Evolutionary conservation across 108 stramenopile species (phyloP).

Genomic region (Nitzschia sp.): DNA sequence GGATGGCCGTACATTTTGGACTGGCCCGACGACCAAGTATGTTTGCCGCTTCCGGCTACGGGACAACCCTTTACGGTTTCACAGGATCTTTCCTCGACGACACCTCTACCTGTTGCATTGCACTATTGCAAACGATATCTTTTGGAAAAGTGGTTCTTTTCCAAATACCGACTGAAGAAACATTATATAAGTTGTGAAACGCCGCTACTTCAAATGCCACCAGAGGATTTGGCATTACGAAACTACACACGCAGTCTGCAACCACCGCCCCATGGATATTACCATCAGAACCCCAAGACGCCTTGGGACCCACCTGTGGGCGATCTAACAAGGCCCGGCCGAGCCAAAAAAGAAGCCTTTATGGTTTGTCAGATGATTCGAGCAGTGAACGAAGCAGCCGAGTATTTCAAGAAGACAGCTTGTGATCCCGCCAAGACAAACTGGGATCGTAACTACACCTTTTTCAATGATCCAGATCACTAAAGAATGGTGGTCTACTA

Average conservation of each 20-base stretch:
- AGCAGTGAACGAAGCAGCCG: conserved; percentile 48
- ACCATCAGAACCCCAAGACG: not conserved
- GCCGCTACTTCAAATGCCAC: conserved; percentile 52
- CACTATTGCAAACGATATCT: conserved; percentile 69
- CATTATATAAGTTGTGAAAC: conserved; percentile 63
- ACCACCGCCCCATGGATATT: conserved; percentile 5
- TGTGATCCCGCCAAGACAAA: not conserved
- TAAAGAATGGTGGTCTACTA: too few species aligned
- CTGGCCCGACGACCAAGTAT: conserved; percentile 34
- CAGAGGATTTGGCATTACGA: conserved; percentile 30
- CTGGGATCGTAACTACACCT: not conserved
- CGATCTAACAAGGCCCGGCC: not conserved
- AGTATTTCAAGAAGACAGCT: conserved; percentile 7
- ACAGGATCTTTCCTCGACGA: conserved; percentile 17
- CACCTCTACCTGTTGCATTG: conserved; percentile 35
- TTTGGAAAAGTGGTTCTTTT: conserved; percentile 46
- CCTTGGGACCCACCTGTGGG: not conserved
- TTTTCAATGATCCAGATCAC: conserved; percentile 14
- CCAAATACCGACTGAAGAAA: conserved; percentile 62
- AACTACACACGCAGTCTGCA: not conserved
- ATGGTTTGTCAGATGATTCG: conserved; percentile 50
- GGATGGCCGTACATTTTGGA: conserved; percentile 54
- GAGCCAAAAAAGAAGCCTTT: conserved; percentile 33
- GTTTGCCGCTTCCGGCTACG: conserved; percentile 20
- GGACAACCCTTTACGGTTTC: not conserved